Evolutionary conservation across 2,329 filamentous ascomycete species (phyloP), one percentile per base, ranked within the genome.

Genomic region (Gaeumannomyces sp.): DNA sequence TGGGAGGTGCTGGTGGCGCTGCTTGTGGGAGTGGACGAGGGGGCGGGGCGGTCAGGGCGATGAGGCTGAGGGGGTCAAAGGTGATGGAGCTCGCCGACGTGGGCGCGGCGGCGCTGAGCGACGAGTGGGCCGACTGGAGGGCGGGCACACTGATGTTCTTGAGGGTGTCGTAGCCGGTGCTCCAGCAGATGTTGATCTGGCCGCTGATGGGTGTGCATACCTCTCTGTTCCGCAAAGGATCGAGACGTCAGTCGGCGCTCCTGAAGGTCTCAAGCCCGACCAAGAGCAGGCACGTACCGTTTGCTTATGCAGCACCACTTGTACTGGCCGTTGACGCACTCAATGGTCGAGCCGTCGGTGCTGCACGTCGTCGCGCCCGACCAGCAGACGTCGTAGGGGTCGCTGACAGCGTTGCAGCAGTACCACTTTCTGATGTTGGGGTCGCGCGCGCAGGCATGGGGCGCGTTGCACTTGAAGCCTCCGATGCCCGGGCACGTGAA

Each of bases 101-200:
- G 6, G 68, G 67, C 14, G 64, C 59, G 25, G 66, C 66, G 3
- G 63, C 60, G 64, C 65, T 66, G 16, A 68, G 65, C 4, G 68
- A 69, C 62, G 66, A 68, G 60, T 65, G 65, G 8, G 66, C 66
- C 27, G 65, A 25, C 63, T 68, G 64, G 58, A 69, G 66, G 10
- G 29, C 59, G 3, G 35, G 45, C 22, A 35, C 29, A 61, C 63
- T 63, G 64, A 69, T 67, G 59, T 69, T 68, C 53, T 58, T 66
- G 31, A 69, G 66, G 5, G 63, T 62, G 66, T 69, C 66, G 64
- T 66, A 60, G 13, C 28, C 28, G 16, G 45, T 64, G 64, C 64
- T 64, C 68, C 68, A 69, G 65, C 68, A 69, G 64, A 69, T 65
- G 63, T 68, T 68, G 64, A 68, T 64, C 59, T 69, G 68, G 62